phyloP scores from a whole-genome alignment of 768 basidiomycete genomes.

The Galerina sulciceps region DNA sequence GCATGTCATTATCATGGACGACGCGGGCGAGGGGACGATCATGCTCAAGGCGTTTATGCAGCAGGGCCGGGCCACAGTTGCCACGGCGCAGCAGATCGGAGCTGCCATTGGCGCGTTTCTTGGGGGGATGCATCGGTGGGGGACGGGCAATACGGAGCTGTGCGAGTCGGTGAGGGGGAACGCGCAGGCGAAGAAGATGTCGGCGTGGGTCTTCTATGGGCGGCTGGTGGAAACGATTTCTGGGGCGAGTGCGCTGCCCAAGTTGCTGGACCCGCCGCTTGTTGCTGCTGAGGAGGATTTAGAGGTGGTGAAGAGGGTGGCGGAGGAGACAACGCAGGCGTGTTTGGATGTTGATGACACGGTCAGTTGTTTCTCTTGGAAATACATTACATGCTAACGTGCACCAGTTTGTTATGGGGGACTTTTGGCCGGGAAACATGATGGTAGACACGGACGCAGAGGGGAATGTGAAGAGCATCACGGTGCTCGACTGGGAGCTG shows the following conservation, averaged over 20 bases:
- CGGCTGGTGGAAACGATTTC: slow-evolving; percentile 43
- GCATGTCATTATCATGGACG: slow-evolving; percentile 66
- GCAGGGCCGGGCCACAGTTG: slow-evolving; percentile 32
- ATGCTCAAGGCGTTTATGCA: slow-evolving; percentile 47
- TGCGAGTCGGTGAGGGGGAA: slow-evolving; percentile 42
- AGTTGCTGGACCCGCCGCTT: slow-evolving; percentile 46
- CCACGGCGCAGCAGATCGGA: slow-evolving; percentile 50
- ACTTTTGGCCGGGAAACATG: slow-evolving; percentile 77
- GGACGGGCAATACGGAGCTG: slow-evolving; percentile 33
- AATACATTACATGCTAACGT: background rate
- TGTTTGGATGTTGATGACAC: slow-evolving; percentile 30
- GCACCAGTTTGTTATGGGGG: slow-evolving; percentile 60
- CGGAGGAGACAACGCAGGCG: slow-evolving; percentile 25
- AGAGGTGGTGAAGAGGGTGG: slow-evolving; percentile 24
- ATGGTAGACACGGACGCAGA: slow-evolving; percentile 43
- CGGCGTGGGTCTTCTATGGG: slow-evolving; percentile 48
- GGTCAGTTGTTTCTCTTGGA: slow-evolving; percentile 22
- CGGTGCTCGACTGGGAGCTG: slow-evolving; percentile 71
- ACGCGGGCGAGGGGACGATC: slow-evolving; percentile 46
- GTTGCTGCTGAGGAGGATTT: slow-evolving; percentile 41
- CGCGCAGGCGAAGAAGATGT: slow-evolving; percentile 42
- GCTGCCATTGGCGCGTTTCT: slow-evolving; percentile 58
- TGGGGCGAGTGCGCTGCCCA: slow-evolving; percentile 32
- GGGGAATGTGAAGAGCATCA: slow-evolving; percentile 42
- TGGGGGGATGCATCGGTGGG: slow-evolving; percentile 53